These are phyloP conservation scores for Aspergillus wentii DNA, from an alignment of 495 filamentous ascomycete species.

Conservation along the genomic window DNA sequence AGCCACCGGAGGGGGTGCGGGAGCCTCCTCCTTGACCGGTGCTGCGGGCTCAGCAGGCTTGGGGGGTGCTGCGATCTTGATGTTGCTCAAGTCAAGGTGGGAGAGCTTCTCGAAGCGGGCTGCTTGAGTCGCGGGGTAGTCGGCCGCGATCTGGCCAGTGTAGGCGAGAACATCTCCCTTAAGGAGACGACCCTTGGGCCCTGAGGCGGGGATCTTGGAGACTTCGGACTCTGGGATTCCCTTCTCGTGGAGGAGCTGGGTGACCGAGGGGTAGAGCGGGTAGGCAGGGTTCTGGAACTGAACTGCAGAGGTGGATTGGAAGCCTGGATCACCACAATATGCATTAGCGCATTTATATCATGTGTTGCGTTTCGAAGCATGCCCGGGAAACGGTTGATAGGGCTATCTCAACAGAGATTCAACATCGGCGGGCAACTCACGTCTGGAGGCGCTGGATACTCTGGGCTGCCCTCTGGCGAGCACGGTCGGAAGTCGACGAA, in stretches of 20 bases:
- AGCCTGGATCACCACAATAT: conserved; percentile 17
- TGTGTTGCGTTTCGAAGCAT: no score
- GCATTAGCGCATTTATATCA: no score
- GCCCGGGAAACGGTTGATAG: no score
- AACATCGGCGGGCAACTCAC: conserved; percentile 28
- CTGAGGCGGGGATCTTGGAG: conserved; percentile 77
- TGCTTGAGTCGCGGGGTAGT: conserved; percentile 65
- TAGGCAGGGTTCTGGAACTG: conserved; percentile 65
- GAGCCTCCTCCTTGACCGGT: conserved; percentile 26
- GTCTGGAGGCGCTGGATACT: conserved; percentile 26
- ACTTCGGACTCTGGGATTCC: conserved; percentile 65
- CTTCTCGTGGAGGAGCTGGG: conserved; percentile 71
- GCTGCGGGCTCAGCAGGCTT: conserved; percentile 39
- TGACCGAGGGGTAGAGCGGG: conserved; percentile 83
- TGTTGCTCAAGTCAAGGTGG: conserved; percentile 91
- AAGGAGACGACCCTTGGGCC: conserved; percentile 82
- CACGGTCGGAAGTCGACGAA: conserved; percentile 32
- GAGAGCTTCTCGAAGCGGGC: conserved; percentile 64
- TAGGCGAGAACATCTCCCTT: conserved; percentile 96
- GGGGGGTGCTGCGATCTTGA: conserved; percentile 70
- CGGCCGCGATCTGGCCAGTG: conserved; percentile 66
- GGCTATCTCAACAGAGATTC: background rate
- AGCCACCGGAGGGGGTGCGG: conserved; percentile 27
- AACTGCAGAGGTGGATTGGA: conserved; percentile 32
- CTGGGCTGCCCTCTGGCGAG: conserved; percentile 36